Evolutionary conservation across 2,329 filamentous ascomycete genomes (phyloP).

Genomic region (Colletotrichum echinochloae): DNA sequence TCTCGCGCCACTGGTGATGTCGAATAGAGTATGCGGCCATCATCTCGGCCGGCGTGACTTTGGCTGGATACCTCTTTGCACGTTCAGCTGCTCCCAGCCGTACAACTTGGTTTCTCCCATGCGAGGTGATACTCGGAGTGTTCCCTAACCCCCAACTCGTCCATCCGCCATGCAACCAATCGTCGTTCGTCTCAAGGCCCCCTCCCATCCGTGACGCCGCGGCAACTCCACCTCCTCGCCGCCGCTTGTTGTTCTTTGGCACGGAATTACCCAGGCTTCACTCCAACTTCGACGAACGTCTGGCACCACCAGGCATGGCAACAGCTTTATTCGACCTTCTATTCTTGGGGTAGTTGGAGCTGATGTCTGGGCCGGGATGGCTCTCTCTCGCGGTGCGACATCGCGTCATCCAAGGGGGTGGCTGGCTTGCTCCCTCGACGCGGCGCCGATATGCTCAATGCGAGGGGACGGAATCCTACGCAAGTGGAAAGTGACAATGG

Average conservation of each 20-base stretch:
- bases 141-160: conserved; percentile 2
- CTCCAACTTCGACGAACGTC: conserved; percentile 17
- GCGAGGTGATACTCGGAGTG: neutral
- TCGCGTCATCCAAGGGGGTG: conserved; percentile 5
- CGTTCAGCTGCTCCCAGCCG: neutral
- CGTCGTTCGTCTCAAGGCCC: neutral
- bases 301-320: neutral
- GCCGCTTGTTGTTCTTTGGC: neutral
- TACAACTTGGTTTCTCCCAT: neutral
- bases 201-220: neutral
- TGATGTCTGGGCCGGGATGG: neutral
- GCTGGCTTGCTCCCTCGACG: conserved; percentile 12
- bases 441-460: conserved; percentile 10
- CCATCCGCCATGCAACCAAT: neutral
- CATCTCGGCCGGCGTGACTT: conserved; percentile 18
- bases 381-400: conserved; percentile 23
- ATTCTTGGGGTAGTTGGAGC: conserved; percentile 7
- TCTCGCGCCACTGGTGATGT: neutral
- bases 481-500: conserved; percentile 21
- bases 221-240: conserved; percentile 10
- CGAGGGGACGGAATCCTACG: neutral
- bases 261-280: conserved; percentile 7
- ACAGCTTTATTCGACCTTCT: neutral
- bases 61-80: conserved; percentile 3
- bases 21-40: conserved; percentile 8